A percentile compares a stretch with the other conserved stretches of the same genome.
These are phyloP conservation scores for Agastache rugosa DNA, from an alignment of 257 asterid species.

Conservation along the genomic window DNA sequence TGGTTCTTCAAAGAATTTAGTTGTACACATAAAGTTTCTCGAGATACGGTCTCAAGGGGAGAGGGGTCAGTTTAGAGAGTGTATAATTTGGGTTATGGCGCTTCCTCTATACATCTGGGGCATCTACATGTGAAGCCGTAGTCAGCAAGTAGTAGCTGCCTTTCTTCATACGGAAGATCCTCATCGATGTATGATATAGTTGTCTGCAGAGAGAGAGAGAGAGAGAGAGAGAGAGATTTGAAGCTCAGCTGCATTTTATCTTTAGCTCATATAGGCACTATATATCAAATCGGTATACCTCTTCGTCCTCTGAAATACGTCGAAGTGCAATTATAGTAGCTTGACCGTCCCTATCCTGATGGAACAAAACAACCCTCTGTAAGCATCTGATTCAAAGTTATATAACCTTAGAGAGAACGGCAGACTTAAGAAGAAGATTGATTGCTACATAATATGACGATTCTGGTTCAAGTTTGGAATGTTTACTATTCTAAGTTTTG, in stretches of 20 bases:
- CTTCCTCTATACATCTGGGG: conserved; percentile 69
- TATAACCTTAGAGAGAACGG: background rate
- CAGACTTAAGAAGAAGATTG: background rate
- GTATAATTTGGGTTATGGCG: conserved; percentile 24
- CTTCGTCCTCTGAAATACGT: conserved; percentile 75
- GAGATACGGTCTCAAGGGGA: background rate
- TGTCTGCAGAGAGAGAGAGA: conserved; percentile 55
- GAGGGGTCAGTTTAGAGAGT: background rate
- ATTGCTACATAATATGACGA: too few relatives aligned
- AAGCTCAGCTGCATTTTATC: background rate
- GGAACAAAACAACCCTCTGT: conserved; percentile 22
- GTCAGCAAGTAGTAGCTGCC: conserved; percentile 76
- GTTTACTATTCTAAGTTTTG: background rate
- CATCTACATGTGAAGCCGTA: conserved; percentile 87
- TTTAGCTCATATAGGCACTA: background rate
- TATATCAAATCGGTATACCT: conserved; percentile 49
- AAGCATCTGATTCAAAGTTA: conserved; percentile 5
- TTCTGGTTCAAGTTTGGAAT: background rate
- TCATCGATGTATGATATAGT: conserved; percentile 92
- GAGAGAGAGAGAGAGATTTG: conserved; percentile 11
- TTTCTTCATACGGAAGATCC: conserved; percentile 74
- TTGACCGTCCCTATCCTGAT: conserved; percentile 86
- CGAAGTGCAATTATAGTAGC: conserved; percentile 71
- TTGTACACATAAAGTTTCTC: background rate
- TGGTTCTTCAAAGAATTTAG: background rate